Conservation (phyloP, 1,284 basidiomycete species). For the Ceratobasidium sp. region DNA sequence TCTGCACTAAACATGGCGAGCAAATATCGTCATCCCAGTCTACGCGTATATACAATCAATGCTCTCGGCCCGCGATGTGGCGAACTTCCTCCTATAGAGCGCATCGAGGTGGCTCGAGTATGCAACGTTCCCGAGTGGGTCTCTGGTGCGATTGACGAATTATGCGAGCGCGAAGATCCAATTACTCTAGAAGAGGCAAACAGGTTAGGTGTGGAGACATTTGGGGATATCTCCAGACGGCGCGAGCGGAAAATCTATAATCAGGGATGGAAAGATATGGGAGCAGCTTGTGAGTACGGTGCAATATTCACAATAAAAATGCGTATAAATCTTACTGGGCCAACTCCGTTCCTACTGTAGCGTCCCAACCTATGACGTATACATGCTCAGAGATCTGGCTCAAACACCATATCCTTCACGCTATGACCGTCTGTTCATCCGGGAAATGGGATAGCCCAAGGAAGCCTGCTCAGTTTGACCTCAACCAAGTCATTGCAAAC, state of each 20-base stretch:
- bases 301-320: no score
- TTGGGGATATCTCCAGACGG: neutral
- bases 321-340: neutral
- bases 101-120: neutral
- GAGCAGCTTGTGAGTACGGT: neutral
- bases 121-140: neutral
- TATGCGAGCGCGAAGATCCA: neutral
- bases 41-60: neutral
- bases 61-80: neutral
- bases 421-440: neutral
- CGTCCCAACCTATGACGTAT: neutral
- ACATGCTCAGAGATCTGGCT: neutral
- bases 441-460: neutral
- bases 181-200: neutral
- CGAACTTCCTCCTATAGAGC: neutral
- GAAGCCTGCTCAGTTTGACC: neutral
- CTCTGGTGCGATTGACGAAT: neutral
- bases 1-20: neutral
- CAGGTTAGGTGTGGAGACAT: neutral
- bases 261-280: neutral
- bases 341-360: neutral
- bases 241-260: neutral
- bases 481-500: neutral
- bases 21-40: neutral
- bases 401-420: neutral